A percentile compares a stretch with the other conserved stretches of the same genome.
Conservation (phyloP, 495 filamentous ascomycete genomes). For the Trichoderma virens region DNA sequence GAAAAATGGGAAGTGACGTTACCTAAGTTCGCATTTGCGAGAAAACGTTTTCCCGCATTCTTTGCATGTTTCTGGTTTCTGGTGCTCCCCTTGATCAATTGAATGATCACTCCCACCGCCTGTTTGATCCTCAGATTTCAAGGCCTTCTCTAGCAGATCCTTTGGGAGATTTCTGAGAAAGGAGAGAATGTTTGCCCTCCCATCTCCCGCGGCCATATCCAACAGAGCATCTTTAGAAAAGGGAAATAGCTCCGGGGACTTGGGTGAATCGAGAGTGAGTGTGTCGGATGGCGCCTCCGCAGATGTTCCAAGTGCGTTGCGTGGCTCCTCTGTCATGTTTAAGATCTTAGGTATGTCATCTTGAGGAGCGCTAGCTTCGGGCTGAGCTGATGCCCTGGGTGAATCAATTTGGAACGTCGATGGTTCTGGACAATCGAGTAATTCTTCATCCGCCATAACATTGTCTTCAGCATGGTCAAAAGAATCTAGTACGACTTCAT, state of each 20-base stretch:
- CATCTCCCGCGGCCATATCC: neutral
- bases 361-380: neutral
- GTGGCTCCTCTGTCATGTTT: neutral
- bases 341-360: neutral
- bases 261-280: neutral
- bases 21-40: conserved; percentile 67
- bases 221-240: neutral
- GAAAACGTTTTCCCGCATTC: conserved; percentile 48
- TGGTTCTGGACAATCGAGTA: neutral
- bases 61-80: conserved; percentile 28
- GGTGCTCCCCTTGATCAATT: neutral
- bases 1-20: conserved; percentile 19
- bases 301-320: neutral
- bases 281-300: neutral
- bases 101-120: neutral
- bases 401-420: neutral
- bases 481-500: neutral
- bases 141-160: neutral
- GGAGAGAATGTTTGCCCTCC: neutral
- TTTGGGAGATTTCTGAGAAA: neutral
- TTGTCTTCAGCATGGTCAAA: neutral
- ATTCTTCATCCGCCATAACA: neutral
- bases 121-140: neutral
- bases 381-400: neutral
- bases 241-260: neutral